Percentiles rank a stretch among this genome's conserved stretches.
Conservation (phyloP, 2,329 filamentous ascomycete species). For the Pseudohalonectria lignicola region DNA sequence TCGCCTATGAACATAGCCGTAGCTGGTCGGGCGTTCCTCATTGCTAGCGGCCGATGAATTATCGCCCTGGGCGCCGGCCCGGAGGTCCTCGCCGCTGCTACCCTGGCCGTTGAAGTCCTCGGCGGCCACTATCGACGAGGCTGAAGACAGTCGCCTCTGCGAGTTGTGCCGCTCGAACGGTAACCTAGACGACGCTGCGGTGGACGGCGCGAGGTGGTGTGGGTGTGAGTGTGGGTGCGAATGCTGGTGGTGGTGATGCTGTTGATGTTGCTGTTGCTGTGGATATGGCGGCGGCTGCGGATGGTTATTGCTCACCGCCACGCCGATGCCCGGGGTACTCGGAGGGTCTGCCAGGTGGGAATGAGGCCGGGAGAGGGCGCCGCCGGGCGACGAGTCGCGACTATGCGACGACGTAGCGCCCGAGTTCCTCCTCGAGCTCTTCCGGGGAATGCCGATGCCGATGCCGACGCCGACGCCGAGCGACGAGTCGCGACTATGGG, state of each 20-base stretch:
- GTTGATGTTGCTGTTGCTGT: not conserved
- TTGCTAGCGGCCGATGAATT: constrained; percentile 12
- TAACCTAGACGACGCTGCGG: constrained; percentile 25
- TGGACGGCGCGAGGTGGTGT: too few species aligned
- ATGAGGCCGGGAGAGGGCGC: too few species aligned
- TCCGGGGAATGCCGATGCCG: constrained; percentile 62
- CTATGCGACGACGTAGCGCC: constrained; percentile 19
- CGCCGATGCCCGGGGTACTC: constrained; percentile 5
- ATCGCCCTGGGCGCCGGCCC: constrained; percentile 7
- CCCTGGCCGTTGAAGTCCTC: constrained; percentile 33
- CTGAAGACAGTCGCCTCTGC: constrained; percentile 36
- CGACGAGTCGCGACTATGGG: constrained; percentile 21
- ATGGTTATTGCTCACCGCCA: not conserved
- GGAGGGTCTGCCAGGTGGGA: too few species aligned
- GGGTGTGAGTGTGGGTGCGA: too few species aligned
- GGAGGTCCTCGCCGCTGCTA: constrained; percentile 27
- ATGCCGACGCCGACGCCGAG: too few species aligned
- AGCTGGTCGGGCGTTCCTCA: constrained; percentile 40
- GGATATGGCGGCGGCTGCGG: not conserved
- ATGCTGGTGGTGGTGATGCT: not conserved
- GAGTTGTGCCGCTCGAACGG: constrained; percentile 49
- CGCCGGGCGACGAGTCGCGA: not conserved
- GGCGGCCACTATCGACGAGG: constrained; percentile 36
- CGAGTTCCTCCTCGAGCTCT: constrained; percentile 58
- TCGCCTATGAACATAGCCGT: constrained; percentile 47